Conservation (phyloP, 495 filamentous ascomycete species). For the Zalerion maritima region DNA sequence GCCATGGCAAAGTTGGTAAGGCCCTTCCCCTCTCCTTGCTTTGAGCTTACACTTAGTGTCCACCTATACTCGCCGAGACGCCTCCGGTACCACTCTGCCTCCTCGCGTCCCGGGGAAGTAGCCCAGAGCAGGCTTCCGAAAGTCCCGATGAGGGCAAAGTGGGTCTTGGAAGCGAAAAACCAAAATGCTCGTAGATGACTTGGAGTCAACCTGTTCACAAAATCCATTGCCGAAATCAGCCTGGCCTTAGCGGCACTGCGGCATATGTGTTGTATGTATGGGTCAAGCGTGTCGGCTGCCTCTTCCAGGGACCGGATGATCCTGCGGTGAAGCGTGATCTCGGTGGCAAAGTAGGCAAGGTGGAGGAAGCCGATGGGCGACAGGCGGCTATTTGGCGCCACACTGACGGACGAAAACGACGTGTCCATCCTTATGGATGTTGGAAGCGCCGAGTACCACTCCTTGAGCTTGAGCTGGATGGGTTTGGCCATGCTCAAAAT, state of each 20-base stretch:
- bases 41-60: constrained; percentile 76
- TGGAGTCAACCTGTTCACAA: constrained; percentile 58
- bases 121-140: constrained; percentile 75
- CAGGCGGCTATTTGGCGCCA: constrained; percentile 25
- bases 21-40: constrained; percentile 47
- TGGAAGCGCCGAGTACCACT: constrained; percentile 62
- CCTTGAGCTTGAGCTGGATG: constrained; percentile 67
- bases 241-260: constrained; percentile 78
- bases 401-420: constrained; percentile 23
- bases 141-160: constrained; percentile 69
- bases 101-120: constrained; percentile 70
- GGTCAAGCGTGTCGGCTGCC: constrained; percentile 33
- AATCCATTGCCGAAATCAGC: constrained; percentile 63
- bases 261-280: constrained; percentile 83
- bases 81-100: constrained; percentile 88
- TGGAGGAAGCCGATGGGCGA: constrained; percentile 61
- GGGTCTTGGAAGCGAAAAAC: constrained; percentile 70
- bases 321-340: constrained; percentile 71
- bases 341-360: constrained; percentile 70
- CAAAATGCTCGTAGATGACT: constrained; percentile 62
- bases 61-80: constrained; percentile 82
- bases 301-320: constrained; percentile 58
- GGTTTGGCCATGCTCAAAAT: constrained; percentile 65
- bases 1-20: constrained; percentile 66
- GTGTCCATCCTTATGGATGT: constrained; percentile 51